Evolutionary conservation across 805 yeast species (phyloP).

Genomic region (Brettanomyces sp.): DNA sequence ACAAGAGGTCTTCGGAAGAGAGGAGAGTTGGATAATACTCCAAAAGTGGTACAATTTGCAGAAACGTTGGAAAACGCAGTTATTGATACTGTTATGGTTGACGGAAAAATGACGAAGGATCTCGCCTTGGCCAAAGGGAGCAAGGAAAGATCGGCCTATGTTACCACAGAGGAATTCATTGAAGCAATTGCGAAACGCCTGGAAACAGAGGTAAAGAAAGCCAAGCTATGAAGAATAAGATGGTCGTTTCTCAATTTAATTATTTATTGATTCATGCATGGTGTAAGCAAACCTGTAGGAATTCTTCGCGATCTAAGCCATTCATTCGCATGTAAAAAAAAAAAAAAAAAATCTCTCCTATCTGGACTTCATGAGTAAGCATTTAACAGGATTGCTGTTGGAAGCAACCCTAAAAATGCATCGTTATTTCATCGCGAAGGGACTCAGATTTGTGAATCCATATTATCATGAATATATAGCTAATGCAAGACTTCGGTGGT

Average conservation of each 20-base stretch:
- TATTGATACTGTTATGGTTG: constrained; percentile 72
- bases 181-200: constrained; percentile 71
- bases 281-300: no score
- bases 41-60: constrained; percentile 77
- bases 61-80: constrained; percentile 73
- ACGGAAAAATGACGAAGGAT: constrained; percentile 93
- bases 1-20: constrained; percentile 88
- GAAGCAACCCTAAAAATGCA: background rate
- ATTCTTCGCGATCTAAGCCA: no score
- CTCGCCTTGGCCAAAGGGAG: constrained; percentile 84
- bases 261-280: no score
- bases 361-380: no score
- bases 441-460: constrained; percentile 10
- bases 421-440: constrained; percentile 4
- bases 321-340: no score
- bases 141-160: constrained; percentile 73
- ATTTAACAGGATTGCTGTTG: no score
- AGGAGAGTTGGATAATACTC: constrained; percentile 81
- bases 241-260: no score
- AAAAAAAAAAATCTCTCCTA: no score
- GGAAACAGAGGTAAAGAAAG: constrained; percentile 9
- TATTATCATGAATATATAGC: constrained; percentile 10
- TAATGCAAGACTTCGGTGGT: constrained; percentile 8
- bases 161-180: constrained; percentile 86
- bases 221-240: constrained; percentile 1